Evolutionary conservation across 1,284 basidiomycete species (phyloP).

Genomic region (Ganoderma multipileum): DNA sequence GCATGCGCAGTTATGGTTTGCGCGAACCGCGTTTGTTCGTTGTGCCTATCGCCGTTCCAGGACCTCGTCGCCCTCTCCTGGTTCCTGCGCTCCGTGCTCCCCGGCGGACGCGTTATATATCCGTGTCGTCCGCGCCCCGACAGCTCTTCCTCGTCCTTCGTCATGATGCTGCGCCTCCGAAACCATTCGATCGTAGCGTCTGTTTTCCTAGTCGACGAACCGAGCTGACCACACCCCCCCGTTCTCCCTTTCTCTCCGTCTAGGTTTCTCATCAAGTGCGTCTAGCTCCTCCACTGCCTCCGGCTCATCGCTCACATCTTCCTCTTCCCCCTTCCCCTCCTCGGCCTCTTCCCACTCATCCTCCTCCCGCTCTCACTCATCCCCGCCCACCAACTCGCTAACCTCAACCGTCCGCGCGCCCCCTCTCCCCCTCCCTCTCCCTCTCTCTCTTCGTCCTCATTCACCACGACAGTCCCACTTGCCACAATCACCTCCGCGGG

Average conservation of each 20-base stretch:
- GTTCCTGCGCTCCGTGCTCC: neutral
- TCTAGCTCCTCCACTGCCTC: neutral
- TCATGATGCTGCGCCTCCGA: neutral
- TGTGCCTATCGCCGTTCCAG: neutral
- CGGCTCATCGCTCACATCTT: neutral
- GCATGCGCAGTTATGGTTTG: neutral
- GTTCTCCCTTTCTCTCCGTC: neutral
- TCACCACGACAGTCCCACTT: neutral
- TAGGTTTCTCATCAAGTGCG: slow-evolving; percentile 1
- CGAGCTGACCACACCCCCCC: neutral
- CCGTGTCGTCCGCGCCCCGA: neutral
- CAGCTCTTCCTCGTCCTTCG: neutral
- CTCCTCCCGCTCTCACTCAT: neutral
- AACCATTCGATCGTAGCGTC: too few relatives aligned
- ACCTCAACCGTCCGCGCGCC: too few relatives aligned
- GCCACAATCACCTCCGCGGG: neutral
- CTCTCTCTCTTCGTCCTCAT: neutral
- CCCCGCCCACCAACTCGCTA: neutral
- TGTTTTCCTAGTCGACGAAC: neutral
- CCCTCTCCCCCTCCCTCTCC: neutral
- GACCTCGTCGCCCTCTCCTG: neutral
- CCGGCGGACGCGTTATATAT: neutral
- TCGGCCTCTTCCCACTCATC: too few relatives aligned
- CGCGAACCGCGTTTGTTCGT: neutral
- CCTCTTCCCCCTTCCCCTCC: neutral